Percentiles rank a stretch among this genome's conserved stretches.
Conservation (phyloP, 164 flowering plant species). For the Vitis cinerea region DNA sequence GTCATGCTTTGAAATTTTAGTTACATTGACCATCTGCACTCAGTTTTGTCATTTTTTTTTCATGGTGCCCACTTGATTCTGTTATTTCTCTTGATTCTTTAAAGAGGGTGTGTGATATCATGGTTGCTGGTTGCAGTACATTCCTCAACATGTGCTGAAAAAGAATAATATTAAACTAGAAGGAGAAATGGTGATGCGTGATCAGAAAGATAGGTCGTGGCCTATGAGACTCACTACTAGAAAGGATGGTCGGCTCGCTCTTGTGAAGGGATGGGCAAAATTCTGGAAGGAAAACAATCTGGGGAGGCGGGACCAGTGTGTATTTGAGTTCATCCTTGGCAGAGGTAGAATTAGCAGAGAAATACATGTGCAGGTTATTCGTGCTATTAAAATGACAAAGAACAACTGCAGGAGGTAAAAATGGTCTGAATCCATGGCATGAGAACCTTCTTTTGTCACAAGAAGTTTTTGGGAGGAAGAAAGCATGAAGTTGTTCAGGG, state of each 20-base stretch:
- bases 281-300: slow-evolving; percentile 9
- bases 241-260: slow-evolving; percentile 5
- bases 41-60: neutral
- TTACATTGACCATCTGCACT: neutral
- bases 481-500: neutral
- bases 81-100: neutral
- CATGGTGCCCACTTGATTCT: neutral
- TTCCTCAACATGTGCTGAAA: slow-evolving; percentile 12
- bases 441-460: neutral
- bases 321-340: slow-evolving; percentile 9
- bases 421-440: neutral
- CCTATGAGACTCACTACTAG: neutral
- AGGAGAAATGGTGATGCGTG: slow-evolving; percentile 5
- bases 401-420: neutral
- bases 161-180: neutral
- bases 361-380: neutral
- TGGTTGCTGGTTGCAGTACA: slow-evolving; percentile 16
- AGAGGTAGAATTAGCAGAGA: neutral
- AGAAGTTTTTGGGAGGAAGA: neutral
- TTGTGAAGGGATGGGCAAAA: slow-evolving; percentile 7
- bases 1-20: neutral
- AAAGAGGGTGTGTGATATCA: neutral
- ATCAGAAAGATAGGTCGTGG: slow-evolving; percentile 17
- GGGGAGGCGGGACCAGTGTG: slow-evolving; percentile 12
- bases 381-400: neutral